Percentiles rank a stretch among this genome's conserved stretches.
Evolutionary conservation across 331 rosid species (phyloP).

Genomic region (Quercus lobata): DNA sequence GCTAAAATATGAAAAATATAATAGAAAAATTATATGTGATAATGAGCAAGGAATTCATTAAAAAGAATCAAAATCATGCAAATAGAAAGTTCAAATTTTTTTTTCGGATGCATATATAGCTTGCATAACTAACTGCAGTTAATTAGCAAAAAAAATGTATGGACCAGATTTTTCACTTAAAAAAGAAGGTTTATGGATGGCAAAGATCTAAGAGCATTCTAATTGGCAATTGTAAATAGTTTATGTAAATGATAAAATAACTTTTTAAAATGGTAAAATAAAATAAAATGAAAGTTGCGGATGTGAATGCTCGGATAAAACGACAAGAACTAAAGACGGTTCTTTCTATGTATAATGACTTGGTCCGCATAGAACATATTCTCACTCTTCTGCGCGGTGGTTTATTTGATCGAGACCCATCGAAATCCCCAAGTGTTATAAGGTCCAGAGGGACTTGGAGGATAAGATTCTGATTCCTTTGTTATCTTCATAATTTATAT

Average conservation of each 20-base stretch:
- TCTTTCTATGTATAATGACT: not conserved
- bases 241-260: fast-evolving
- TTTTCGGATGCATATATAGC: too few species aligned
- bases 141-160: too few species aligned
- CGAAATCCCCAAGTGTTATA: not conserved
- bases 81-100: too few species aligned
- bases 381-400: not conserved
- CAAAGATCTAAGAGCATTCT: too few species aligned
- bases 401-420: conserved; percentile 37
- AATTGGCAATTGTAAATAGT: too few species aligned
- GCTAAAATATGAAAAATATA: too few species aligned
- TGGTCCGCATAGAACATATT: not conserved
- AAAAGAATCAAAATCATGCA: too few species aligned
- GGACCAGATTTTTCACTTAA: not conserved
- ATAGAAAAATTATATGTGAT: too few species aligned
- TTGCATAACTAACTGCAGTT: too few species aligned
- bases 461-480: conserved; percentile 17
- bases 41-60: too few species aligned
- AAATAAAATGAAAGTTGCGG: fast-evolving
- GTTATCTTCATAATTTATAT: not conserved
- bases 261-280: too few species aligned
- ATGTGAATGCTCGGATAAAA: fast-evolving
- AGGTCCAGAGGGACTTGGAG: not conserved
- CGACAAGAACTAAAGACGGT: conserved; percentile 1
- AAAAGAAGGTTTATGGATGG: not conserved